Percentiles rank a stretch among this genome's conserved stretches.
These are phyloP conservation scores for Lepiota subincarnata DNA, from an alignment of 768 basidiomycete species.

Conservation along the genomic window DNA sequence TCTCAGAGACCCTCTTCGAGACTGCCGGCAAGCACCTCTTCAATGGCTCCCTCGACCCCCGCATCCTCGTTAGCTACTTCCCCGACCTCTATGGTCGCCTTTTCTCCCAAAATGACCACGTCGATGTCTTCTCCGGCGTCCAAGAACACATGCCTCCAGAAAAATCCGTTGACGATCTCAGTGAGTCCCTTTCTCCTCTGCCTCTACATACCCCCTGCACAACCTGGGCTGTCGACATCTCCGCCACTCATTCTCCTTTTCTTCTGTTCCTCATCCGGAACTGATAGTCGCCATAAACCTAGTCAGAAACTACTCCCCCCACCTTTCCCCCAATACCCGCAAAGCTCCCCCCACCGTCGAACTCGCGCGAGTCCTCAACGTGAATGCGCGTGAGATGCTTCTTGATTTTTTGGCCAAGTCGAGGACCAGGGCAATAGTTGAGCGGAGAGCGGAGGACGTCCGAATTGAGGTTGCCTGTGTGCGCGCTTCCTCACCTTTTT, in stretches of 20 bases:
- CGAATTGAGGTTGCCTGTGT: constrained; percentile 3
- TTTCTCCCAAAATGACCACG: constrained; percentile 47
- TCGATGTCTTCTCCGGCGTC: constrained; percentile 75
- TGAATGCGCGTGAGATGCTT: constrained; percentile 75
- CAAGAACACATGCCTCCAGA: constrained; percentile 67
- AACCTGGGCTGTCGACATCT: background rate
- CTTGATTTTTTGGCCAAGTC: constrained; percentile 62
- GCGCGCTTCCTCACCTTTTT: background rate
- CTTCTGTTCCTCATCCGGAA: constrained; percentile 35
- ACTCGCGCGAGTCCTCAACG: constrained; percentile 56
- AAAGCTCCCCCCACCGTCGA: constrained; percentile 68
- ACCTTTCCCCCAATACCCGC: constrained; percentile 67
- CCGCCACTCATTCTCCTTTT: constrained; percentile 21
- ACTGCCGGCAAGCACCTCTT: constrained; percentile 78
- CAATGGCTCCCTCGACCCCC: constrained; percentile 79
- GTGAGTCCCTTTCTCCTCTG: constrained; percentile 53
- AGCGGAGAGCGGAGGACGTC: constrained; percentile 22
- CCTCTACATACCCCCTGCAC: constrained; percentile 1
- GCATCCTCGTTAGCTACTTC: constrained; percentile 77
- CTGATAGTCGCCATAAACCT: constrained; percentile 85
- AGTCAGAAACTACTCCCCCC: constrained; percentile 90
- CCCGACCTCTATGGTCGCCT: constrained; percentile 69
- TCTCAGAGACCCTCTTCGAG: constrained; percentile 77
- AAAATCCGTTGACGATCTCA: constrained; percentile 73
- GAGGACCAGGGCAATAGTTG: constrained; percentile 40